Evolutionary conservation across 306 rosid species (phyloP).

Genomic region (Vicia villosa): DNA sequence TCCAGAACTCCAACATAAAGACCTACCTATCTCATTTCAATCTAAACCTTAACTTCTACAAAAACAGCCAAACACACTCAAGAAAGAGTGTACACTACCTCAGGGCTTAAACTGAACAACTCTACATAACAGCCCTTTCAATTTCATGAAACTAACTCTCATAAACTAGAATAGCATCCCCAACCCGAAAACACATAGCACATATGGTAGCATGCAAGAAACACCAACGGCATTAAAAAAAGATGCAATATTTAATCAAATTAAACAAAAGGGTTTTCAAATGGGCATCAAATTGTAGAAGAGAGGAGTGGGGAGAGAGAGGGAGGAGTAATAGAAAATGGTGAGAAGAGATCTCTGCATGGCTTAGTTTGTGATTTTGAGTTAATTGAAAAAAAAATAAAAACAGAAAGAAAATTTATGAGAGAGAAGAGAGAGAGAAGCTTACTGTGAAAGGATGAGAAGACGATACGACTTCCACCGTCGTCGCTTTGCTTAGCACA

Average conservation of each 20-base stretch:
- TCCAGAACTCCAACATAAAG: slow-evolving; percentile 9
- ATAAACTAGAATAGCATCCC: not conserved
- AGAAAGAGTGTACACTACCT: slow-evolving; percentile 7
- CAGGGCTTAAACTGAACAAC: slow-evolving; percentile 13
- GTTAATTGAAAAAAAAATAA: slow-evolving; percentile 28
- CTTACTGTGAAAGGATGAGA: slow-evolving; percentile 52
- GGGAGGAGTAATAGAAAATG: slow-evolving; percentile 10
- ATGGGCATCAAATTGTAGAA: slow-evolving; percentile 21
- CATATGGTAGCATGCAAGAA: slow-evolving; percentile 26
- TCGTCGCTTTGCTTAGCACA: slow-evolving; percentile 49
- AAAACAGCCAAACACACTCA: slow-evolving; percentile 29
- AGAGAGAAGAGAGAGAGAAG: slow-evolving; percentile 27
- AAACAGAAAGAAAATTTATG: slow-evolving; percentile 17
- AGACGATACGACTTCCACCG: slow-evolving; percentile 67
- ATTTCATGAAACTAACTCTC: slow-evolving; percentile 22
- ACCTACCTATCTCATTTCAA: slow-evolving; percentile 13
- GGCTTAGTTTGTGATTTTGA: slow-evolving; percentile 41
- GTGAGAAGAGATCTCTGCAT: slow-evolving; percentile 42
- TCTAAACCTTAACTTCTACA: slow-evolving; percentile 24
- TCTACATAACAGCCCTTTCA: slow-evolving; percentile 11
- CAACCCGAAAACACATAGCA: slow-evolving; percentile 11
- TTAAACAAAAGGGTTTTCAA: slow-evolving; percentile 29
- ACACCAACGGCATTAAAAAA: slow-evolving; percentile 20
- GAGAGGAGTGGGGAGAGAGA: not conserved
- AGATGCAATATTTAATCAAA: slow-evolving; percentile 22